Evolutionary conservation across 768 basidiomycete genomes (phyloP).

Genomic region (Podaxis mareebaensis): DNA sequence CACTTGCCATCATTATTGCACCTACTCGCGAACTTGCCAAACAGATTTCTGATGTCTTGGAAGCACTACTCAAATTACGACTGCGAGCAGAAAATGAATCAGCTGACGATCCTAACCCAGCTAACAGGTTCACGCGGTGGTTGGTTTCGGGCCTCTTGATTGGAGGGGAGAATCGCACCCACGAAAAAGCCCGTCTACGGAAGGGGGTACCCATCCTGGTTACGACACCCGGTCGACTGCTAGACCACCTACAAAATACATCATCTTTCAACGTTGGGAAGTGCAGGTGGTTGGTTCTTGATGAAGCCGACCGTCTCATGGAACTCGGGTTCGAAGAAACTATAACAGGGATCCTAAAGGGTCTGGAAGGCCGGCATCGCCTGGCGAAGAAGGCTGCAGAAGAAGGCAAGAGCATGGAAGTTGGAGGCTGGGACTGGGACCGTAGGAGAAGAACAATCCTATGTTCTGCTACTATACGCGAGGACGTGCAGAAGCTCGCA

Average conservation of each 20-base stretch:
- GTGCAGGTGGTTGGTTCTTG: slow-evolving; percentile 93
- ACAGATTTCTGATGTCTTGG: slow-evolving; percentile 96
- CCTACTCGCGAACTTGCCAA: slow-evolving; percentile 96
- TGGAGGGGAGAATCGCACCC: slow-evolving; percentile 90
- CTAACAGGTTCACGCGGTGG: slow-evolving; percentile 75
- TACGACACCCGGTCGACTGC: slow-evolving; percentile 89
- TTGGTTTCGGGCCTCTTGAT: slow-evolving; percentile 91
- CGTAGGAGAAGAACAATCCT: slow-evolving; percentile 80
- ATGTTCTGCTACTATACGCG: slow-evolving; percentile 95
- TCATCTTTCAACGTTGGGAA: slow-evolving; percentile 90
- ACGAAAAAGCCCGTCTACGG: slow-evolving; percentile 93
- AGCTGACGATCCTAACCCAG: slow-evolving; percentile 46
- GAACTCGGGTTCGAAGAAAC: slow-evolving; percentile 98
- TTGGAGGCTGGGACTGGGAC: slow-evolving; percentile 87
- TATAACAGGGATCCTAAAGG: slow-evolving; percentile 84
- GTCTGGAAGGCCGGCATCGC: slow-evolving; percentile 79
- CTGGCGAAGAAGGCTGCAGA: slow-evolving; percentile 69
- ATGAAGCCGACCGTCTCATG: slow-evolving; percentile 97
- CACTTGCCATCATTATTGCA: slow-evolving; percentile 90
- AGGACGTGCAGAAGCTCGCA: slow-evolving; percentile 92
- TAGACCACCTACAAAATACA: slow-evolving; percentile 97
- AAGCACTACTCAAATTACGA: slow-evolving; percentile 74
- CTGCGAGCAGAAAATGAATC: slow-evolving; percentile 58
- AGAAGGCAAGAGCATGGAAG: slow-evolving; percentile 68
- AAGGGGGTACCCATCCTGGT: slow-evolving; percentile 96